Evolutionary conservation across 495 filamentous ascomycete species (phyloP).

Genomic region (Aeminium ludgeri): DNA sequence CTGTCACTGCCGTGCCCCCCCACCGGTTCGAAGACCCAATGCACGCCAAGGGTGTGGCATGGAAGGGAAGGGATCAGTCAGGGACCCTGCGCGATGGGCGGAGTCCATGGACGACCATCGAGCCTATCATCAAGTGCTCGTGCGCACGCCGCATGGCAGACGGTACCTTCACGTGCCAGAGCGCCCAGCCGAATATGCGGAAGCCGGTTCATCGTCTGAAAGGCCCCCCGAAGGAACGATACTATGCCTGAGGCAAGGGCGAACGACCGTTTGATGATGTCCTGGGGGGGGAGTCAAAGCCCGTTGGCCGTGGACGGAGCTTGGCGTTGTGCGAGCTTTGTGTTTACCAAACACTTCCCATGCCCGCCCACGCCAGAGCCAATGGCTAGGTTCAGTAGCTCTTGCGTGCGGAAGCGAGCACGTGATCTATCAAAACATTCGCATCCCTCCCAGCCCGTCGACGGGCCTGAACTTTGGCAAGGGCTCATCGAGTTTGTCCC

Average conservation of each 20-base stretch:
- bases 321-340: background rate
- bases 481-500: constrained; percentile 5
- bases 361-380: background rate
- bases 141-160: background rate
- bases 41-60: background rate
- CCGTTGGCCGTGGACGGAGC: background rate
- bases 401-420: constrained; percentile 1
- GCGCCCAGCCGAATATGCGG: background rate
- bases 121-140: background rate
- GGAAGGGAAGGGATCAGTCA: background rate
- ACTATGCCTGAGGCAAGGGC: constrained; percentile 1
- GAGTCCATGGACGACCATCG: background rate
- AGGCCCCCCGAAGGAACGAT: background rate
- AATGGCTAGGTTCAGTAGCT: background rate
- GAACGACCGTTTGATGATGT: background rate
- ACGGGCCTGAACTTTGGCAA: constrained; percentile 1
- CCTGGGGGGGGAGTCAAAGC: background rate
- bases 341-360: background rate
- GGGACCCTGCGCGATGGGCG: background rate
- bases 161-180: background rate
- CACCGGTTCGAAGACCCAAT: background rate
- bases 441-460: background rate
- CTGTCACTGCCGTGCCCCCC: background rate
- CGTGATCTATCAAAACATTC: constrained; percentile 11
- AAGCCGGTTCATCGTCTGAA: background rate